Conservation (phyloP, 805 yeast genomes). For the Pichia paraexigua region DNA sequence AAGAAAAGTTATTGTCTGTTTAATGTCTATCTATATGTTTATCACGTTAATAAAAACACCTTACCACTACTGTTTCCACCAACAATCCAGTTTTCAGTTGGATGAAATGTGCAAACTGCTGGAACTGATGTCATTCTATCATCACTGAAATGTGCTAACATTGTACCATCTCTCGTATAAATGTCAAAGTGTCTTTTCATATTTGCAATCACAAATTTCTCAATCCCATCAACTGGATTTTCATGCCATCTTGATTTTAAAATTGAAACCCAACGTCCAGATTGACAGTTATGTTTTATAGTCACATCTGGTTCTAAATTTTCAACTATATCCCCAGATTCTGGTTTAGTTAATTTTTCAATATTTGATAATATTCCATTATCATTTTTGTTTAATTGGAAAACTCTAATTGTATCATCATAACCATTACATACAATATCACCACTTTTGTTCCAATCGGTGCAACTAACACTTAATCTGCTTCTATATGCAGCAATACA, state of each 20-base stretch:
- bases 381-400: conserved; percentile 40
- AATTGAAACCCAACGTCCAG: conserved; percentile 95
- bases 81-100: conserved; percentile 77
- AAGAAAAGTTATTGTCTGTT: not conserved
- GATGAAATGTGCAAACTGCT: conserved; percentile 80
- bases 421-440: conserved; percentile 88
- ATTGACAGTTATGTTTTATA: conserved; percentile 85
- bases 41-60: conserved; percentile 45
- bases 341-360: conserved; percentile 13
- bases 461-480: conserved; percentile 72
- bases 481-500: conserved; percentile 57
- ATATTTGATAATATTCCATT: conserved; percentile 20
- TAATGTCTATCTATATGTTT: not conserved
- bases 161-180: conserved; percentile 67
- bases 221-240: conserved; percentile 58
- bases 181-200: conserved; percentile 87
- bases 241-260: conserved; percentile 83
- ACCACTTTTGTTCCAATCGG: conserved; percentile 68
- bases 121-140: conserved; percentile 80
- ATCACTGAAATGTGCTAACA: conserved; percentile 61
- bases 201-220: conserved; percentile 86
- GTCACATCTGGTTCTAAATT: conserved; percentile 53
- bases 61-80: conserved; percentile 97
- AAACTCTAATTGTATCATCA: conserved; percentile 74
- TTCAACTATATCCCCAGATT: conserved; percentile 24